Evolutionary conservation across 208 protist genomes (phyloP), one percentile per base, ranked within the genome.

Genomic region (Trypanosoma caninum): DNA sequence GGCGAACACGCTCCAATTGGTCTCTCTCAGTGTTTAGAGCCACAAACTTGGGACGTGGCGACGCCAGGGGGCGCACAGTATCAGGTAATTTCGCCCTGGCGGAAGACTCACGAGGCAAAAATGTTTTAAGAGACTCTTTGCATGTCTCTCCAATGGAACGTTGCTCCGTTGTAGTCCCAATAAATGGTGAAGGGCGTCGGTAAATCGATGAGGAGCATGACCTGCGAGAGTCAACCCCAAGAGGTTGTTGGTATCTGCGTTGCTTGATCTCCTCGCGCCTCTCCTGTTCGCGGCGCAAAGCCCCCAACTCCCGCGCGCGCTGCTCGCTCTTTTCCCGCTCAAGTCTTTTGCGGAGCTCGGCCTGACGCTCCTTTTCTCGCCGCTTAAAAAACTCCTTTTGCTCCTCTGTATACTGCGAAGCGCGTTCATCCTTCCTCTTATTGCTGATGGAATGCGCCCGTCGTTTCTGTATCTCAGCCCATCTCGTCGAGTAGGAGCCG

Each of bases 321-420:
- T 83, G 76, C 31, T 80, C 71, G 20, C 53, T 40, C 22, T 45
- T n/a, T 53, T 85, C 80, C 64, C 61, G 52, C 42, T 68, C 68
- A 16, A 28, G 33, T 22, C 54, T 37, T 30, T 35, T 47, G 35
- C 50, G 56, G 33, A 89, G 47, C 57, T 89, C 76, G 48, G 75
- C 72, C 55, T 87, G 74, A 14, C 78, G 81, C 72, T 84, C 85
- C 52, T 65, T 65, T 69, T 92, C 85, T 3, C 72, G 75, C 25
- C 66, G 68, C 30, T 69, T 74, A 62, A 87, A 89, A 18, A 82
- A 67, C 40, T 83, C 79, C 52, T 82, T 69, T 65, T 89, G 81
- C 41, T 74, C 85, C 42, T 84, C 78, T 18, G 73, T 85, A 69
- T 89, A 89, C 51, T 46, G 47, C 18, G 69, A 68, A 42, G 59